Base-by-base conservation (phyloP, 2,329 filamentous ascomycete species). In the Cercospora janseana region DNA sequence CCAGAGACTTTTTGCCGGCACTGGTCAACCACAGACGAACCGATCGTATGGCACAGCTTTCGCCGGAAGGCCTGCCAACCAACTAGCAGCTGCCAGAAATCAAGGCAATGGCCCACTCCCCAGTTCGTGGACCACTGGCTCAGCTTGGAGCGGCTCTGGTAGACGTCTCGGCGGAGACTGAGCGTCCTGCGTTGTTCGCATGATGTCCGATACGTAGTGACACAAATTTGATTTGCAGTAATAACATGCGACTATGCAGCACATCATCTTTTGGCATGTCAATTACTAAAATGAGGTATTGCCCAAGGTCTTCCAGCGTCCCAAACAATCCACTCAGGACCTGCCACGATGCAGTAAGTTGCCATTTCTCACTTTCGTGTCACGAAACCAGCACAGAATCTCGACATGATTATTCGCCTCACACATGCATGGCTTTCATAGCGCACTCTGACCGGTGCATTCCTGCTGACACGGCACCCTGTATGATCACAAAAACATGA, bases 1-100 rank as follows among this genome's bases (percentile, higher is more conserved):
- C 51, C 82, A 81, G 52, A 78, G 78, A 47, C 79, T 87, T 59
- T 86, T 92, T 51, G 51, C 77, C 71, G 46, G 66, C 61, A 20
- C 73, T 72, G 16, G 72, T 72, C 44, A 67, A 71, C 15, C 65
- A 41, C 38, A 64, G 58, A 67, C 72, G 38, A 68, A 77, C 40
- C 80, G 81, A 47, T 67, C 71, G 0, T 87, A 82, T 61, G 87
- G 88, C 3, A 85, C 83, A 1, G 80, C 82, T 3, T 72, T 81
- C 15, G 46, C 44, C 21, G 49, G 44, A 57, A 53, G 72, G 27
- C 56, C 73, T 12, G 75, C 70, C 4, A 67, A 70, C 69, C 28
- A 73, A 74, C 72, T 74, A 3, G 59, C 57, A 41, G 48, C 57
- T 15, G 52, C 54, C 12, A 56, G 60, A 52, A 56, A 57, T 52